Base-by-base conservation (phyloP, 768 basidiomycete genomes). In the Epithele typhae region DNA sequence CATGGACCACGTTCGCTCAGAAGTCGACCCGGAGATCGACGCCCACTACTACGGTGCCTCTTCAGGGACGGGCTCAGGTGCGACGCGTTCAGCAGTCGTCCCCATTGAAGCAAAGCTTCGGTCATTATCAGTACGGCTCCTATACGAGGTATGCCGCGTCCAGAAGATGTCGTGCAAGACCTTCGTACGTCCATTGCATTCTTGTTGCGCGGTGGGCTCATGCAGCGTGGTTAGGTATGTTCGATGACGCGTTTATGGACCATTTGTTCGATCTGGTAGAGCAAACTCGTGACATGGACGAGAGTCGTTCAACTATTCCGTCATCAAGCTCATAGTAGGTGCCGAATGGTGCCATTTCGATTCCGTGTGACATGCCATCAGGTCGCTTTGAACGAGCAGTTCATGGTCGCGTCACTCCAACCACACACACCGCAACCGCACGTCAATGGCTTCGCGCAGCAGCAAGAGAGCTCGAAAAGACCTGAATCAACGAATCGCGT, bases 301-400 rank as follows among this genome's bases (percentile, higher is more conserved):
- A 98, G 96, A 99, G 51, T 80, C 84, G 0, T 85, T 97, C 67
- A 98, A 97, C 59, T 98, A 97, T 62, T 84, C 89, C 1, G 84
- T 97, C 30, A 94, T 99, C 64, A 94, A 94, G 62, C 74, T 97
- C 25, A 82, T 98, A 51, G 94, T 94, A 57, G 63, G 86, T 65
- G 18, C 17, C 39, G 4, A n/a, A n/a, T n/a, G n/a, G n/a, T n/a
- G n/a, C n/a, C n/a, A n/a, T n/a, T n/a, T n/a, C n/a, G n/a, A 8
- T 25, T 1, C 3, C 5, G 6, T 24, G 27, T 49, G 14, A 46
- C 37, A 8, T 9, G 18, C 9, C 35, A 36, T 15, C 25, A 94
- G 92, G 84, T 93, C 25, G 84, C 93, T 0, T 72, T 99, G 24
- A 99, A 97, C 59, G 95, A 99, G 63, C 94, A 98, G 65, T 99